These are phyloP conservation scores for Penicillium macrosclerotiorum DNA, from an alignment of 495 filamentous ascomycete genomes.

Conservation along the genomic window DNA sequence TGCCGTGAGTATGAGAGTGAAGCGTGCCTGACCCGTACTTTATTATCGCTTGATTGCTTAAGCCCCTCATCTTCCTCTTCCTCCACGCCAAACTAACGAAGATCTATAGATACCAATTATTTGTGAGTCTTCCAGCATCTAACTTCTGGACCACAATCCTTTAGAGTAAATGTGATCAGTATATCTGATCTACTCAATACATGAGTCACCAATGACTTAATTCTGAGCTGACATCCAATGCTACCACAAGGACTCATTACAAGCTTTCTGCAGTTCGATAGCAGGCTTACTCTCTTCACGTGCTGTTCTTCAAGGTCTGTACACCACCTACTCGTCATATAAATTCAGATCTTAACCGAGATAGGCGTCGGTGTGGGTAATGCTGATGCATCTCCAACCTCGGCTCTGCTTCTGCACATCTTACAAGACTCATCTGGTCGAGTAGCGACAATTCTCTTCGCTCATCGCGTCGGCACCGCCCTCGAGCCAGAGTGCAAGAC, in stretches of 20 bases:
- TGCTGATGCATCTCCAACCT: slow-evolving; percentile 77
- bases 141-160: no score
- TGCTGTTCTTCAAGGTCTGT: slow-evolving; percentile 79
- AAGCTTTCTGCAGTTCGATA: slow-evolving; percentile 94
- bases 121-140: no score
- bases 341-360: slow-evolving; percentile 1
- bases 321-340: not conserved
- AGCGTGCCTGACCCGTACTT: no score
- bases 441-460: slow-evolving; percentile 88
- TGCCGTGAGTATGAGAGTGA: slow-evolving; percentile 65
- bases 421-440: slow-evolving; percentile 82
- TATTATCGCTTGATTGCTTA: no score
- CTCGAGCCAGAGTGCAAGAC: slow-evolving; percentile 93
- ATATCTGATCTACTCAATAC: no score
- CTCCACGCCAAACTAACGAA: no score
- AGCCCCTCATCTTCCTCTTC: no score
- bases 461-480: slow-evolving; percentile 78
- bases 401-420: slow-evolving; percentile 81
- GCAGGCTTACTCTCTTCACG: slow-evolving; percentile 83
- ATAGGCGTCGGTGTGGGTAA: slow-evolving; percentile 87
- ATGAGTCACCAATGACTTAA: no score
- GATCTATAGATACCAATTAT: slow-evolving; percentile 67
- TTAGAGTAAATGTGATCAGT: no score
- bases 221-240: no score
- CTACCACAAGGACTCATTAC: slow-evolving; percentile 73